phyloP scores from a whole-genome alignment of 2,329 filamentous ascomycete genomes.

The Fusarium tuaranense region DNA sequence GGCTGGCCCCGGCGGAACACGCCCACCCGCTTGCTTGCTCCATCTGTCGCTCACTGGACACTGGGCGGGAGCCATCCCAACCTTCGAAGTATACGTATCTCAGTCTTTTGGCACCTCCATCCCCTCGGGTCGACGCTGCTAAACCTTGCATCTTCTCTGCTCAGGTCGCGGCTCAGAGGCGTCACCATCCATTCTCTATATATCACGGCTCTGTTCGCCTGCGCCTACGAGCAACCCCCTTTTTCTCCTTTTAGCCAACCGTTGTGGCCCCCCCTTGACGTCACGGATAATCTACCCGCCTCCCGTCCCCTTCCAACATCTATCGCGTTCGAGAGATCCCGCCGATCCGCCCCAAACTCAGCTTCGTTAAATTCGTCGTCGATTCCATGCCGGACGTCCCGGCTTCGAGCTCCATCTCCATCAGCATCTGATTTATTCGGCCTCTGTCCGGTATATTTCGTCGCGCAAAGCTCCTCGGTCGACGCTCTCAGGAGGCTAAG shows the following conservation, averaged over 20 bases:
- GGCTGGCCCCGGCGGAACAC: conserved; percentile 20
- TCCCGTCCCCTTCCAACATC: conserved; percentile 25
- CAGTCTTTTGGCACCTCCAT: conserved; percentile 11
- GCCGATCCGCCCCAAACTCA: conserved; percentile 35
- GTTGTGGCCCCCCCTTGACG: conserved; percentile 42
- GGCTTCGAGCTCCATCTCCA: conserved; percentile 1
- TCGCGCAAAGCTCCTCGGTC: conserved; percentile 3
- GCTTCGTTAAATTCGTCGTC: conserved; percentile 27
- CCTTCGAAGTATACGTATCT: conserved; percentile 21
- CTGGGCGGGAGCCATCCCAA: conserved; percentile 13
- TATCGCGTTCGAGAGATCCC: conserved; percentile 36
- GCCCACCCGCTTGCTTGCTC: conserved; percentile 1
- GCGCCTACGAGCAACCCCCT: conserved; percentile 27
- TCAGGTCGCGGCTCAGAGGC: conserved; percentile 9
- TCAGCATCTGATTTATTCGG: conserved; percentile 5
- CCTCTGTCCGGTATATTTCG: neutral
- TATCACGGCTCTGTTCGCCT: conserved; percentile 21
- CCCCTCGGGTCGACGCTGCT: neutral
- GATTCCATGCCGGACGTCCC: conserved; percentile 16
- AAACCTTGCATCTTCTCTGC: conserved; percentile 24
- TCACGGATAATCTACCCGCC: conserved; percentile 35
- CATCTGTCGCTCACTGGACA: conserved; percentile 12
- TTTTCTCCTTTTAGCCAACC: conserved; percentile 13
- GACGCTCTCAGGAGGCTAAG: conserved; percentile 15
- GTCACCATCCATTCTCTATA: conserved; percentile 10